Evolutionary conservation across 2,329 filamentous ascomycete genomes (phyloP).

Genomic region (Leptographium lundbergii): DNA sequence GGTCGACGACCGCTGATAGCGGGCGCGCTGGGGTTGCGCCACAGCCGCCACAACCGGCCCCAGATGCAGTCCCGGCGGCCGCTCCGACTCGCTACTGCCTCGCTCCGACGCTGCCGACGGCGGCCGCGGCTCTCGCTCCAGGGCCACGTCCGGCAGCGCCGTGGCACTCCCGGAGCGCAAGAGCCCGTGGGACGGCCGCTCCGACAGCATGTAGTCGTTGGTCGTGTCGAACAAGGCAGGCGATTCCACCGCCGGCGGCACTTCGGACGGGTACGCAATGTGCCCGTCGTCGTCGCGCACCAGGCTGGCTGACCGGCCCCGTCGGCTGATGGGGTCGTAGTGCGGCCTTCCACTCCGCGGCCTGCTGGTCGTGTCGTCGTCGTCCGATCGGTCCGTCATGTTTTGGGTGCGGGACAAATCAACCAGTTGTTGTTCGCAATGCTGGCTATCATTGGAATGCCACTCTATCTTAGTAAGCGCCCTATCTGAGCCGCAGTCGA

Average conservation of each 20-base stretch:
- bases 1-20: background rate
- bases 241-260: slow-evolving; percentile 17
- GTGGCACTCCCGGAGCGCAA: background rate
- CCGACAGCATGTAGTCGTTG: no score
- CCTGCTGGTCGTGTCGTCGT: no score
- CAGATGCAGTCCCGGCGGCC: no score
- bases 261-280: slow-evolving; percentile 19
- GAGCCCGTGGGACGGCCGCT: no score
- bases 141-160: background rate
- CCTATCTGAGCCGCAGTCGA: no score
- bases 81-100: no score
- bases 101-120: background rate
- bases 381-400: background rate
- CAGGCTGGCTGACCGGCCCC: slow-evolving; percentile 18
- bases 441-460: no score
- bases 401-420: background rate
- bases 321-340: slow-evolving; percentile 15
- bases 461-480: no score
- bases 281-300: slow-evolving; percentile 19
- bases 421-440: no score
- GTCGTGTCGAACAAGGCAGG: background rate
- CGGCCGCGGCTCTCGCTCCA: background rate
- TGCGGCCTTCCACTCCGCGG: slow-evolving; percentile 8
- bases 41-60: background rate
- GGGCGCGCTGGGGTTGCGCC: background rate